Conservation (phyloP, 371 early-diverging fungal species). For the Funneliformis caledonium region DNA sequence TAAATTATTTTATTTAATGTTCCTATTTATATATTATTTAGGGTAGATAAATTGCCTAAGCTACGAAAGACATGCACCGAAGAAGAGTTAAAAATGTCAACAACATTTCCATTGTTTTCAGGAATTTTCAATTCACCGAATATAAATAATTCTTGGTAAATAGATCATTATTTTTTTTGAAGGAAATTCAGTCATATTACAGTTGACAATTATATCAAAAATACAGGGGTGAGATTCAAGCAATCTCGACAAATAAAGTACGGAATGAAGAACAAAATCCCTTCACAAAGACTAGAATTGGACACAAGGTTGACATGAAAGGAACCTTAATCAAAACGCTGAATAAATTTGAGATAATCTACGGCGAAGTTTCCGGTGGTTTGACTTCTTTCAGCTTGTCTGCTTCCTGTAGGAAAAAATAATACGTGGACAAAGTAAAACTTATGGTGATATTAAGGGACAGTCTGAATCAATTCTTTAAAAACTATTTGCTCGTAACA, state of each 20-base stretch:
- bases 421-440: constrained; percentile 23
- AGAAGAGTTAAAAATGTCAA: constrained; percentile 27
- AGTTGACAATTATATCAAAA: constrained; percentile 13
- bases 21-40: background rate
- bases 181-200: background rate
- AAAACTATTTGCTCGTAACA: constrained; percentile 7
- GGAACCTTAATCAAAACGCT: constrained; percentile 20
- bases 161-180: constrained; percentile 1
- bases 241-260: constrained; percentile 31
- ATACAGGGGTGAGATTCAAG: constrained; percentile 36
- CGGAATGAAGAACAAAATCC: constrained; percentile 32
- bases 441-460: constrained; percentile 27
- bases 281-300: constrained; percentile 10
- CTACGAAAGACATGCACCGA: background rate
- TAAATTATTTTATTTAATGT: constrained; percentile 26
- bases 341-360: constrained; percentile 34
- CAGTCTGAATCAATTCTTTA: constrained; percentile 34
- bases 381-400: background rate
- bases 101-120: constrained; percentile 31
- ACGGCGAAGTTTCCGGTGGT: constrained; percentile 29
- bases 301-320: constrained; percentile 33
- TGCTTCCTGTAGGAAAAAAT: constrained; percentile 27
- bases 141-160: constrained; percentile 27
- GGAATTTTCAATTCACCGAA: constrained; percentile 3
- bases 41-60: background rate